Evolutionary conservation across 495 filamentous ascomycete species (phyloP).

Genomic region (Penicillium desertorum): DNA sequence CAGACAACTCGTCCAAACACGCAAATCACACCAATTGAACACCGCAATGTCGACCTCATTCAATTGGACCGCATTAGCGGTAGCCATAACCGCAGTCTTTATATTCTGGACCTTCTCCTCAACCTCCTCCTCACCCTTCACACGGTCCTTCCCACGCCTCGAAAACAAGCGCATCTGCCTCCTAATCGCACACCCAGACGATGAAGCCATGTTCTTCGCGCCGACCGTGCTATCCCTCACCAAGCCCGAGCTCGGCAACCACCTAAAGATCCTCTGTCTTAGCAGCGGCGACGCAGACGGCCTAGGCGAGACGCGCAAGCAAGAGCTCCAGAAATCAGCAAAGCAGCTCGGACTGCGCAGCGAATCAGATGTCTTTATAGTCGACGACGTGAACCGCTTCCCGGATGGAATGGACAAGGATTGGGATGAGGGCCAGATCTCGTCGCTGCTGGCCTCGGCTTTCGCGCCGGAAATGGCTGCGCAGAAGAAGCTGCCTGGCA

Average conservation of each 20-base stretch:
- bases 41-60: conserved; percentile 19
- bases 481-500: conserved; percentile 25
- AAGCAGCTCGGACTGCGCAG: conserved; percentile 68
- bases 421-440: conserved; percentile 71
- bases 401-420: conserved; percentile 78
- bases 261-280: conserved; percentile 89
- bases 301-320: conserved; percentile 75
- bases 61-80: conserved; percentile 32
- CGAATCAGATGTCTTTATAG: conserved; percentile 73
- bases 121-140: conserved; percentile 61
- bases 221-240: conserved; percentile 82
- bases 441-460: conserved; percentile 62
- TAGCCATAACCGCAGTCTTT: conserved; percentile 38
- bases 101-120: conserved; percentile 51
- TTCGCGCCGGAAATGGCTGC: conserved; percentile 62
- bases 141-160: conserved; percentile 65
- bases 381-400: conserved; percentile 74
- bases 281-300: conserved; percentile 87
- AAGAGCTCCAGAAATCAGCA: conserved; percentile 78
- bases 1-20: neutral
- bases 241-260: conserved; percentile 72
- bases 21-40: conserved; percentile 8
- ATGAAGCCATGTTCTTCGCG: conserved; percentile 99
- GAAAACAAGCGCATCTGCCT: conserved; percentile 80
- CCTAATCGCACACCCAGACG: conserved; percentile 94